A percentile compares a stretch with the other conserved stretches of the same genome.
These are phyloP conservation scores for Smallanthus sonchifolius DNA, from an alignment of 129 eudicot genomes.

Conservation along the genomic window DNA sequence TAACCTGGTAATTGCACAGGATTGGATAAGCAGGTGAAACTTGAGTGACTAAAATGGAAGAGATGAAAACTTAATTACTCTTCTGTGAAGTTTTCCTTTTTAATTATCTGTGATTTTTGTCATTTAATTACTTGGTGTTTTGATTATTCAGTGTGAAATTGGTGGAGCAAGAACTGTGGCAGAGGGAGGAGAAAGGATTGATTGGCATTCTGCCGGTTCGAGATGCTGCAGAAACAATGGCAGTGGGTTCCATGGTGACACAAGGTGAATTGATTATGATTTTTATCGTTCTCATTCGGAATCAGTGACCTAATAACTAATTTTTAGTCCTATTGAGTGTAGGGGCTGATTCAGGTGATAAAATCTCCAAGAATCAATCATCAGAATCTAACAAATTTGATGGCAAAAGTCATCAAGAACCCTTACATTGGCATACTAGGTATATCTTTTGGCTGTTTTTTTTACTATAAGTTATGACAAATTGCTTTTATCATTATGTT, in stretches of 20 bases:
- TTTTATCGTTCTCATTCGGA: neutral
- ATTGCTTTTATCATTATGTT: neutral
- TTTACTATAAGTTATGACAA: neutral
- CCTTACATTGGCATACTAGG: slow-evolving; percentile 88
- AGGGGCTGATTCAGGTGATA: slow-evolving; percentile 55
- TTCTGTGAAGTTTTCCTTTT: neutral
- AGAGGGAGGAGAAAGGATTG: slow-evolving; percentile 88
- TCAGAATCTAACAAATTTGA: slow-evolving; percentile 54
- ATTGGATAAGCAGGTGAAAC: no score
- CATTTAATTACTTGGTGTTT: neutral
- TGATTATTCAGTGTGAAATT: slow-evolving; percentile 59
- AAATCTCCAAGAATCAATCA: slow-evolving; percentile 41
- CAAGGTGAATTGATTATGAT: slow-evolving; percentile 37
- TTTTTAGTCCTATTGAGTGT: slow-evolving; percentile 13
- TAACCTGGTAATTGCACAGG: no score
- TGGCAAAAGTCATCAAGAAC: slow-evolving; percentile 66
- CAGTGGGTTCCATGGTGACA: slow-evolving; percentile 43
- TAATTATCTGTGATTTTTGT: neutral
- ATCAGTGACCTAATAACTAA: slow-evolving; percentile 1
- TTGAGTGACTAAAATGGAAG: no score
- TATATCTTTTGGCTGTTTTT: slow-evolving; percentile 19
- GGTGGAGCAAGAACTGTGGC: slow-evolving; percentile 95
- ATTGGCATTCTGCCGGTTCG: slow-evolving; percentile 90
- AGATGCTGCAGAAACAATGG: slow-evolving; percentile 56
- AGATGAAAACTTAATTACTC: no score